phyloP scores from a whole-genome alignment of 441 rosid species.

The Euphorbia schlechtendalii region DNA sequence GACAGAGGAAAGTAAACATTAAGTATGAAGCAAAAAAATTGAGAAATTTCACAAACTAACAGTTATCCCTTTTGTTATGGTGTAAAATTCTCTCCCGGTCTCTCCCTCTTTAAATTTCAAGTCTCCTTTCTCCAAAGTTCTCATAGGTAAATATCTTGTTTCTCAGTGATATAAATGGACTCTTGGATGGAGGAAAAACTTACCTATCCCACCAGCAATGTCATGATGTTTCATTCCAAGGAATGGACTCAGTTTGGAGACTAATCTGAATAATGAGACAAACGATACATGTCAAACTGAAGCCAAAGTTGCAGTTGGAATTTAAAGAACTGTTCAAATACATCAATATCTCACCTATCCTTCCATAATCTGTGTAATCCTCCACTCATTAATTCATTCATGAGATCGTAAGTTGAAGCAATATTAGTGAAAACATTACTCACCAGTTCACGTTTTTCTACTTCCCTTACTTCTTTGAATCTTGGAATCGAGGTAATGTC shows the following conservation, averaged over 20 bases:
- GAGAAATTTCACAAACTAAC: neutral
- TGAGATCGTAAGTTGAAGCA: constrained; percentile 88
- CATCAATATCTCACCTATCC: constrained; percentile 53
- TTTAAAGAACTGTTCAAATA: neutral
- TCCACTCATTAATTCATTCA: constrained; percentile 96
- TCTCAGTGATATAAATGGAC: neutral
- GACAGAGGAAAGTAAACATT: no score
- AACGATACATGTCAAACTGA: constrained; percentile 12
- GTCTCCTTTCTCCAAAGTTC: neutral
- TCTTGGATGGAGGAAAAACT: neutral
- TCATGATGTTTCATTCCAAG: constrained; percentile 96
- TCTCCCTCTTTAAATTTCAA: neutral
- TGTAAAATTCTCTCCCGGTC: neutral
- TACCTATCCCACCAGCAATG: constrained; percentile 98
- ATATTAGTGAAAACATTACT: constrained; percentile 78
- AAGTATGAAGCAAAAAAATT: neutral
- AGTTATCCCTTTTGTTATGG: neutral
- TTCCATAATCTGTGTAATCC: constrained; percentile 95
- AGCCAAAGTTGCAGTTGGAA: neutral
- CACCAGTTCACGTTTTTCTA: constrained; percentile 78
- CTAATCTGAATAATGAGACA: constrained; percentile 45
- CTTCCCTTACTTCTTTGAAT: constrained; percentile 78
- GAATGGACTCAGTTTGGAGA: constrained; percentile 79
- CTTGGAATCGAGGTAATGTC: constrained; percentile 39
- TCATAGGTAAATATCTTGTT: neutral